Base-by-base conservation (phyloP, 192 early-diverging fungal species). In the Backusella luteola region DNA sequence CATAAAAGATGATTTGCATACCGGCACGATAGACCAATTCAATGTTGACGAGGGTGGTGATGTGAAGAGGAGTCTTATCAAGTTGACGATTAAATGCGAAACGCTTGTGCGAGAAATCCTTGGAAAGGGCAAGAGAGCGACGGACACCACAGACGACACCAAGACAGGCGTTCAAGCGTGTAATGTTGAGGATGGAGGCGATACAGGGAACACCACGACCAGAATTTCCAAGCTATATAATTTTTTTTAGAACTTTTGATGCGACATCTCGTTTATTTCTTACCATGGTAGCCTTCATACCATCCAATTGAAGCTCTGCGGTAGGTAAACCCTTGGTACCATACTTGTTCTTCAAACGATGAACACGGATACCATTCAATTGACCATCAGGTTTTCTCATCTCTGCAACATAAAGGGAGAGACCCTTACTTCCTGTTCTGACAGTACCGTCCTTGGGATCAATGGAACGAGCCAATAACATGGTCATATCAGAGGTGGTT, bases 241-340 rank as follows among this genome's bases (percentile, higher is more conserved):
- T 1, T 29, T 29, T 29, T 29, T 35, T 21, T 29, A 21, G 5
- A 70, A 70, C 38, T 32, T 32, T 32, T 32, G 38, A 39, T 39
- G 8, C 6, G 38, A 39, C 8, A 39, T 32, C 38, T 9, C 11
- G 6, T 39, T 39, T 39, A 39, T 39, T 39, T 32, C 32, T 32
- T 71, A 81, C 76, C 80, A 80, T 69, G 34, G 76, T 71, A 35
- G 79, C 88, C 44, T 82, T 59, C 86, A 89, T 89, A 1, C 87
- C 85, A 69, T 81, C 59, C 69, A 93, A 80, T 71, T 90, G 84
- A 26, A 93, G 80, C 71, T 94, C 93, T 21, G 93, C 93, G 15
- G 93, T 94, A 9, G 91, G 91, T 34, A 94, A 82, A 11, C 86
- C 85, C 56, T 88, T 90, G 32, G 91, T 93, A 39, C 91, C 91